phyloP scores from a whole-genome alignment of 495 filamentous ascomycete species.

The Lepraria neglecta region DNA sequence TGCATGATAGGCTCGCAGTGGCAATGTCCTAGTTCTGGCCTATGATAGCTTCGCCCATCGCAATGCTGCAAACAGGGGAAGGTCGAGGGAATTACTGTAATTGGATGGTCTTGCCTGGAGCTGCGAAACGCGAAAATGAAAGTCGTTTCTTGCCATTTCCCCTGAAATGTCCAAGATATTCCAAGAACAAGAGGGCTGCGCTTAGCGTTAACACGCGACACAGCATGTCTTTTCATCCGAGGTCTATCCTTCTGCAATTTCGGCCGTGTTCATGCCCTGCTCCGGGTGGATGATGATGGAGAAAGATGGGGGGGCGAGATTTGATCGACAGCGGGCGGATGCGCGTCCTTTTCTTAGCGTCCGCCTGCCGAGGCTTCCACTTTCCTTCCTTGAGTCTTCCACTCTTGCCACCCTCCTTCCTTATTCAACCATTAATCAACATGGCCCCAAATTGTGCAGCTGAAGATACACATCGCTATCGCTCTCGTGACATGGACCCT shows the following conservation, averaged over 20 bases:
- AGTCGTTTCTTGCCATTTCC: not conserved
- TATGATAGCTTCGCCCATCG: not conserved
- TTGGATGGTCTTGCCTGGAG: not conserved
- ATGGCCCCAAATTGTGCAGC: not conserved
- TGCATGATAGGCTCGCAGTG: not conserved
- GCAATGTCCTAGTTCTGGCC: not conserved
- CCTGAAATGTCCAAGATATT: not conserved
- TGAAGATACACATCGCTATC: not conserved
- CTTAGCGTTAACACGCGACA: no score
- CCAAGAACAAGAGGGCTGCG: no score
- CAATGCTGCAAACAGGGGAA: conserved; percentile 6
- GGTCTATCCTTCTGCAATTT: no score
- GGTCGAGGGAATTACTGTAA: not conserved
- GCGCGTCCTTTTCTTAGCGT: conserved; percentile 2
- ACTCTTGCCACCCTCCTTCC: not conserved
- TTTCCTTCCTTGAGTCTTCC: not conserved
- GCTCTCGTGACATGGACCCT: not conserved
- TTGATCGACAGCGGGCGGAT: not conserved
- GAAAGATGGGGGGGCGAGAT: not conserved
- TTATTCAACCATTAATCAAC: not conserved
- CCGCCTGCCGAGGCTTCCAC: conserved; percentile 1
- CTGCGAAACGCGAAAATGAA: not conserved
- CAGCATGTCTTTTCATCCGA: no score
- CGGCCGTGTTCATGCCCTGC: no score
- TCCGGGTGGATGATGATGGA: not conserved